phyloP scores from a whole-genome alignment of 1,284 basidiomycete species.

The Papiliotrema laurentii region DNA sequence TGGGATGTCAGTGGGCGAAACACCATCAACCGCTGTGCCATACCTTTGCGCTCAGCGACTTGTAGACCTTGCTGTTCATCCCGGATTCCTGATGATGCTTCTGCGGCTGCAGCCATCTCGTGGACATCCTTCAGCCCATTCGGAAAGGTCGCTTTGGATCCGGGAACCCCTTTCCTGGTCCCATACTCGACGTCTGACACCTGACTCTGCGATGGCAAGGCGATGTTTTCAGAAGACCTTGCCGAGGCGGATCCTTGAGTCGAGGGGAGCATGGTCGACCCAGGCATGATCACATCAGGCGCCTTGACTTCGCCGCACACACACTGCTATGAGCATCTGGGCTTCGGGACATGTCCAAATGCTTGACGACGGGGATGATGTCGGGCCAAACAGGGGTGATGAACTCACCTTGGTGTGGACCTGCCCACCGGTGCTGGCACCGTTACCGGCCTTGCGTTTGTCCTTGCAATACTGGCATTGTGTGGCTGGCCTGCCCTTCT shows the following conservation, averaged over 20 bases:
- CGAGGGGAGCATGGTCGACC: constrained; percentile 49
- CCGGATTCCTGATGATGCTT: constrained; percentile 33
- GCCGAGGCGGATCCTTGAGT: background rate
- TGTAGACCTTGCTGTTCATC: constrained; percentile 23
- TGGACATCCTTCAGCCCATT: constrained; percentile 48
- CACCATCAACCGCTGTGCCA: constrained; percentile 47
- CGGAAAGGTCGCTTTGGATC: constrained; percentile 42
- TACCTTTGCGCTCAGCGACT: constrained; percentile 31
- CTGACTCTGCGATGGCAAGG: background rate
- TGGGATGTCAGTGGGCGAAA: constrained; percentile 4
- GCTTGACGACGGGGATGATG: background rate
- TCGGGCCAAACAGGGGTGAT: constrained; percentile 1
- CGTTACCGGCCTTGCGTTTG: constrained; percentile 57
- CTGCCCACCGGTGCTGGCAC: constrained; percentile 12
- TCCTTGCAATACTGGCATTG: constrained; percentile 74
- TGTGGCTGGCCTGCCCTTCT: constrained; percentile 70
- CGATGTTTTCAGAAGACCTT: background rate
- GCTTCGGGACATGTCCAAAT: too few relatives aligned
- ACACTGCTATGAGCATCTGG: constrained; percentile 35
- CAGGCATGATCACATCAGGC: constrained; percentile 6
- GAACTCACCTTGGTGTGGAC: constrained; percentile 43
- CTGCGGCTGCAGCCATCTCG: constrained; percentile 44
- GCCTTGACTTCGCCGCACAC: constrained; percentile 30
- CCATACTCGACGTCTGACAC: constrained; percentile 12
- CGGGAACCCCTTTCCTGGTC: constrained; percentile 40